Evolutionary conservation across 768 basidiomycete genomes (phyloP).

Genomic region (Boletus huronensis): DNA sequence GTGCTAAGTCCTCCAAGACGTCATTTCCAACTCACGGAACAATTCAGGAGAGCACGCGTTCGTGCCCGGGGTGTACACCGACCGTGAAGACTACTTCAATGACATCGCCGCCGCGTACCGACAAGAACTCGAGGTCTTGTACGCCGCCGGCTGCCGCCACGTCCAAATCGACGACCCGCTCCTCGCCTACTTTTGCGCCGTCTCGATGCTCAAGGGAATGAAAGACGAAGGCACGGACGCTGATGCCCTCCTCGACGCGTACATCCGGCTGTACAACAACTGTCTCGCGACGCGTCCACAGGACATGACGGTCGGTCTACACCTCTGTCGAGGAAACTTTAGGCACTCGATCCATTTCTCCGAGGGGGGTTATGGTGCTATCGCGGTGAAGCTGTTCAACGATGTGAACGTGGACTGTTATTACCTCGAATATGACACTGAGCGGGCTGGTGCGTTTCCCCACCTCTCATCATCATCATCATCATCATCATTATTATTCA

Average conservation of each 20-base stretch:
- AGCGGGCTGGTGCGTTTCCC: conserved; percentile 37
- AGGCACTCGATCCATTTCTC: conserved; percentile 38
- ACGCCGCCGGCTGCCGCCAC: conserved; percentile 41
- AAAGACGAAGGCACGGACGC: conserved; percentile 57
- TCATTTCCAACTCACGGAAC: background rate
- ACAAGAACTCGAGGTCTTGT: conserved; percentile 43
- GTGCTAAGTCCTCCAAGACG: background rate
- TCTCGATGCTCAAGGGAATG: conserved; percentile 54
- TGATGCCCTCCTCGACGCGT: conserved; percentile 62
- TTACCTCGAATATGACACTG: conserved; percentile 48
- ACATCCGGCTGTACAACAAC: conserved; percentile 39
- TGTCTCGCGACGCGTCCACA: conserved; percentile 35
- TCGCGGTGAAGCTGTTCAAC: conserved; percentile 45
- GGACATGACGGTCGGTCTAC: conserved; percentile 41
- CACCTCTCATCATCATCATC: too few relatives aligned
- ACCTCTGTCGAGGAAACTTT: conserved; percentile 42
- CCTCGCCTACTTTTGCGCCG: conserved; percentile 63
- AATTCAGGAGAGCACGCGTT: conserved; percentile 23
- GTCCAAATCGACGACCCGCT: conserved; percentile 48
- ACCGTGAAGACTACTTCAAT: conserved; percentile 43
- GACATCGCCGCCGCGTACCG: conserved; percentile 47
- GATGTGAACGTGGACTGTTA: conserved; percentile 41
- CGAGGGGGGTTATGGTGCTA: conserved; percentile 44
- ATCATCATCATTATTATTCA: too few relatives aligned
- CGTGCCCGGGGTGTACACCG: conserved; percentile 15